Percentiles rank a stretch among this genome's conserved stretches.
Conservation (phyloP, 345 rosid genomes). For the Eucalyptus cloeziana region DNA sequence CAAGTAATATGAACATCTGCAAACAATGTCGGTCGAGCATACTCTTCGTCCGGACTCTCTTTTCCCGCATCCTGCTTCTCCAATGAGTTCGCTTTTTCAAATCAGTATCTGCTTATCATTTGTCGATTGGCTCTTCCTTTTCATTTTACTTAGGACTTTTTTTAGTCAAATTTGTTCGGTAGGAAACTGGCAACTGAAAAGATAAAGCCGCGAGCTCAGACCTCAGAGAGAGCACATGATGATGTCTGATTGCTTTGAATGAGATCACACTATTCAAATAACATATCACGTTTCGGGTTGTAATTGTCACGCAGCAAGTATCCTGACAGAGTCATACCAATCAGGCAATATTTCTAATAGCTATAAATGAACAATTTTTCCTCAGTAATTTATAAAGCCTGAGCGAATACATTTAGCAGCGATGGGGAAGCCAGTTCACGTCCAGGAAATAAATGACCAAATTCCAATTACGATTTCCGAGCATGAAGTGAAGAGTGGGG, state of each 20-base stretch:
- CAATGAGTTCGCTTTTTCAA: not conserved
- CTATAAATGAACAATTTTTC: not conserved
- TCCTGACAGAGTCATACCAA: not conserved
- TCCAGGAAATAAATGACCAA: not conserved
- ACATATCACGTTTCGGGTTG: not conserved
- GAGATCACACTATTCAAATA: not conserved
- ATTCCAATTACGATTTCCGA: not conserved
- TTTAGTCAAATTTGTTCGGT: not conserved
- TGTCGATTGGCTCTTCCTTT: not conserved
- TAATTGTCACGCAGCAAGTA: not conserved
- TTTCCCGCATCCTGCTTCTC: accelerated
- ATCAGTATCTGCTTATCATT: accelerated
- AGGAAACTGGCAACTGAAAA: not conserved
- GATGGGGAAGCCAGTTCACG: not conserved
- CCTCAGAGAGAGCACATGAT: not conserved
- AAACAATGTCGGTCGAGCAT: not conserved
- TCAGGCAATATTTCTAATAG: not conserved
- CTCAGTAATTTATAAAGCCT: not conserved
- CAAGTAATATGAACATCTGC: not conserved
- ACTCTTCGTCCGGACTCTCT: not conserved
- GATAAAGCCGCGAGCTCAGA: not conserved
- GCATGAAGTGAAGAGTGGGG: not conserved
- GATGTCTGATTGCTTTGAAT: not conserved
- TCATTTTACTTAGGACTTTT: not conserved
- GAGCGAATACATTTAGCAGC: not conserved